Conservation (phyloP, 257 asterid species). For the Leonotis leonurus region DNA sequence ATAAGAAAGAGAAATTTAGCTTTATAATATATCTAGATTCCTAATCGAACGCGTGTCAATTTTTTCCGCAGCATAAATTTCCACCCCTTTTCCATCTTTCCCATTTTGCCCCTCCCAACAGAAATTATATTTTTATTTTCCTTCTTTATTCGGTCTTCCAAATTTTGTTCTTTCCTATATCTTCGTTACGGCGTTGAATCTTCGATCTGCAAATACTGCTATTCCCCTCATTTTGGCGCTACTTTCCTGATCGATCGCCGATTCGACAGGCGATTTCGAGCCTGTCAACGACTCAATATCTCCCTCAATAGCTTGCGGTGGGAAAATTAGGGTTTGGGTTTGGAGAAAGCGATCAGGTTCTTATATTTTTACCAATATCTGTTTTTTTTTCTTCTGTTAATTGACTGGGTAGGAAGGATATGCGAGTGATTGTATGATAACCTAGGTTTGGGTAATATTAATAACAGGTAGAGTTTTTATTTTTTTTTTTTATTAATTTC, state of each 20-base stretch:
- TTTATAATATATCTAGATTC: too few relatives aligned
- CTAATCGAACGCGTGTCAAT: slow-evolving; percentile 56
- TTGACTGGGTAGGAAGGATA: background rate
- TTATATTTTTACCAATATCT: background rate
- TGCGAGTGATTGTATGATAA: slow-evolving; percentile 14
- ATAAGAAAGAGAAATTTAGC: too few relatives aligned
- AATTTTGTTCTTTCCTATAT: too few relatives aligned
- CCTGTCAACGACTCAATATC: slow-evolving; percentile 22
- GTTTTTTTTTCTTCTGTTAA: background rate
- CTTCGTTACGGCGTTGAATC: slow-evolving; percentile 13
- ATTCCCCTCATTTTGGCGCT: background rate
- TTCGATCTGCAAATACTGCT: slow-evolving; percentile 21
- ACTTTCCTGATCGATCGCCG: background rate
- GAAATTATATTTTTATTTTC: slow-evolving; percentile 1
- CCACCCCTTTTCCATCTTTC: background rate
- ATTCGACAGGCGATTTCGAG: slow-evolving; percentile 12
- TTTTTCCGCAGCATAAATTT: too few relatives aligned
- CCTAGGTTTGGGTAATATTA: slow-evolving; percentile 24
- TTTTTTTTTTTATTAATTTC: slow-evolving; percentile 8
- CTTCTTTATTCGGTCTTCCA: background rate
- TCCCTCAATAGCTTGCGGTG: slow-evolving; percentile 25
- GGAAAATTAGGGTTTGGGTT: slow-evolving; percentile 26
- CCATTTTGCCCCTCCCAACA: slow-evolving; percentile 12
- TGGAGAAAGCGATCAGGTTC: slow-evolving; percentile 30
- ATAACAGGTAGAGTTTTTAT: background rate